These are phyloP conservation scores for Chaetoceros tenuissimus DNA, from an alignment of 108 stramenopile species.

Conservation along the genomic window DNA sequence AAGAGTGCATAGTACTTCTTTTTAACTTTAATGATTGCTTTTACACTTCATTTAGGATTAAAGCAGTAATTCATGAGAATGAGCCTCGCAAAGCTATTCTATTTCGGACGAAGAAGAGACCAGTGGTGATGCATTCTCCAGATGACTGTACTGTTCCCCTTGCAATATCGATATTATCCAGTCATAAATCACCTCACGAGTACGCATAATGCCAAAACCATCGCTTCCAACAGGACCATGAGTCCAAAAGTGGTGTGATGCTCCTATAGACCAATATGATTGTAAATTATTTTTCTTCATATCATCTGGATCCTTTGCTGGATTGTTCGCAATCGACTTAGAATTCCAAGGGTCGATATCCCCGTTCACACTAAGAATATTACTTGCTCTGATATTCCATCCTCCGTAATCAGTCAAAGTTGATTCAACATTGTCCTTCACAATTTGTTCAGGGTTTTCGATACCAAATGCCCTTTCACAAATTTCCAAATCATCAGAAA, in stretches of 20 bases:
- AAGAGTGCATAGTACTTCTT: no score
- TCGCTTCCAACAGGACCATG: constrained; percentile 54
- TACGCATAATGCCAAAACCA: constrained; percentile 27
- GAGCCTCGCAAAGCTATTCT: no score
- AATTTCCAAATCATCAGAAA: constrained; percentile 65
- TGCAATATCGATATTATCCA: constrained; percentile 29
- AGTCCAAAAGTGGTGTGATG: constrained; percentile 86
- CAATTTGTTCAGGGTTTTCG: constrained; percentile 15
- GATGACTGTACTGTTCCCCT: no score
- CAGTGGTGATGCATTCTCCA: no score
- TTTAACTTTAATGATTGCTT: no score
- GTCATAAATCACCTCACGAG: constrained; percentile 46
- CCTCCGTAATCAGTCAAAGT: constrained; percentile 78
- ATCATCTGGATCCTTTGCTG: not conserved
- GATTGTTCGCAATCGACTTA: constrained; percentile 31
- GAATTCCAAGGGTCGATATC: constrained; percentile 92
- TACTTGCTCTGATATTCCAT: constrained; percentile 40
- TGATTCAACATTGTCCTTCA: constrained; percentile 44
- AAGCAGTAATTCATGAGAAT: no score
- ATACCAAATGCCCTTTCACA: constrained; percentile 66
- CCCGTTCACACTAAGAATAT: constrained; percentile 85
- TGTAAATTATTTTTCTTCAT: constrained; percentile 20
- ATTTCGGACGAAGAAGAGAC: no score
- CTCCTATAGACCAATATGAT: constrained; percentile 41
- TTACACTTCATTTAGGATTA: no score